These are phyloP conservation scores for Boletus huronensis DNA, from an alignment of 768 basidiomycete species.

Conservation along the genomic window DNA sequence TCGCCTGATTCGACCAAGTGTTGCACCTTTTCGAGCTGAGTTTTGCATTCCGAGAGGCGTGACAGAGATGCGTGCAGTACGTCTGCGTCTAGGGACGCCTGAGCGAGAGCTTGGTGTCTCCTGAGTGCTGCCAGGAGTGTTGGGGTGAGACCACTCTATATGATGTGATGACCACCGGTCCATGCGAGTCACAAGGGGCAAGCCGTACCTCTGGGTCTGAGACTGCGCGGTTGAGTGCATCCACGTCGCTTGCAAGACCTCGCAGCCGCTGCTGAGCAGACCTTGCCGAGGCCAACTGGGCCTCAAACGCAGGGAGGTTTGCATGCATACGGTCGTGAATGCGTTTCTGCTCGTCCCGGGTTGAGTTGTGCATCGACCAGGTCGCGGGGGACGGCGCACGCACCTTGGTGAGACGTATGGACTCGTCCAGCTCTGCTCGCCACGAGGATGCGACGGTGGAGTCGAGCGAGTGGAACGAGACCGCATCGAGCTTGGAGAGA, in stretches of 20 bases:
- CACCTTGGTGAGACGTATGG: conserved; percentile 72
- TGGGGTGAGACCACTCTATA: conserved; percentile 67
- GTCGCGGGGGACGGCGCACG: neutral
- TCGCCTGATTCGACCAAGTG: conserved; percentile 51
- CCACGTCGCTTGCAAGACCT: conserved; percentile 50
- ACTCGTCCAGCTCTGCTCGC: conserved; percentile 68
- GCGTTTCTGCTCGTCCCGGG: conserved; percentile 43
- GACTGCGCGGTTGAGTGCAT: conserved; percentile 46
- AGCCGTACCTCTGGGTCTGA: conserved; percentile 56
- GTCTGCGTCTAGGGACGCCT: conserved; percentile 56
- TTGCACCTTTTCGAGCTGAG: conserved; percentile 43
- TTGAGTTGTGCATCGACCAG: neutral
- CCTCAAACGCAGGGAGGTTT: conserved; percentile 60
- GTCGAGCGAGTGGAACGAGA: conserved; percentile 53
- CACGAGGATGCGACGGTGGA: conserved; percentile 63
- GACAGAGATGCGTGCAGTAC: conserved; percentile 48
- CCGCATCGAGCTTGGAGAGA: conserved; percentile 65
- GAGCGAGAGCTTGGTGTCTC: conserved; percentile 60
- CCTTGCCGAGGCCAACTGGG: conserved; percentile 58
- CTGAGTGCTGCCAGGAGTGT: conserved; percentile 51
- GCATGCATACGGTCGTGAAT: conserved; percentile 72
- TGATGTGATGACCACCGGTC: conserved; percentile 10
- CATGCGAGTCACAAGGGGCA: neutral
- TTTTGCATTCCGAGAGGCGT: conserved; percentile 52
- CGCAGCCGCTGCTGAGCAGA: conserved; percentile 60